A percentile compares a stretch with the other conserved stretches of the same genome.
Conservation (phyloP, 257 asterid genomes). For the Solanum etuberosum region DNA sequence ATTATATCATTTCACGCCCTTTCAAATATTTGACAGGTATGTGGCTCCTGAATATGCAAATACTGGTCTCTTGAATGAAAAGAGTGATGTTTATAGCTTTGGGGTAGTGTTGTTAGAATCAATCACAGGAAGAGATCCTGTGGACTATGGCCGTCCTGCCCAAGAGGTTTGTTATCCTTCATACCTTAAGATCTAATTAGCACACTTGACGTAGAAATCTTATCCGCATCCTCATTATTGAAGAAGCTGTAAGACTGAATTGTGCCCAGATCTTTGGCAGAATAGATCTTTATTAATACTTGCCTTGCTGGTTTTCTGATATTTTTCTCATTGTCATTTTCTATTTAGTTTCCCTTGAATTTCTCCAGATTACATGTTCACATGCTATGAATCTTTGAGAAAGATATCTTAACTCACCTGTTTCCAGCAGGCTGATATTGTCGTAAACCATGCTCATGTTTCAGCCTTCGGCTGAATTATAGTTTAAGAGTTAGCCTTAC, state of each 20-base stretch:
- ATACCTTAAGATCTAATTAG: neutral
- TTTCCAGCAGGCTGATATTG: neutral
- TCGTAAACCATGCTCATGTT: neutral
- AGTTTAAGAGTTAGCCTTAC: neutral
- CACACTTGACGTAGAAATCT: neutral
- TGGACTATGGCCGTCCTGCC: slow-evolving; percentile 89
- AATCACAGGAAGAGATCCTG: slow-evolving; percentile 95
- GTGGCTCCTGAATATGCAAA: slow-evolving; percentile 99
- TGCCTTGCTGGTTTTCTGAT: neutral
- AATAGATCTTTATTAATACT: neutral
- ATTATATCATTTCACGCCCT: neutral
- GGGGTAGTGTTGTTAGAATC: slow-evolving; percentile 87
- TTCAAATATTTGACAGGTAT: slow-evolving; percentile 36
- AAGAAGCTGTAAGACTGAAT: neutral
- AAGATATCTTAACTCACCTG: neutral
- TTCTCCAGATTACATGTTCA: neutral
- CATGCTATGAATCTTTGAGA: neutral
- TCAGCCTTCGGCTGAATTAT: neutral
- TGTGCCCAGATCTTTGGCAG: neutral
- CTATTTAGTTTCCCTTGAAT: neutral
- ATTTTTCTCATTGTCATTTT: neutral
- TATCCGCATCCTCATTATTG: neutral
- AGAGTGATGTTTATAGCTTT: slow-evolving; percentile 91
- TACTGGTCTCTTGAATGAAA: slow-evolving; percentile 85
- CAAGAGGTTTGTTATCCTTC: slow-evolving; percentile 49